Evolutionary conservation across 2,329 filamentous ascomycete genomes (phyloP).

Genomic region (Bipolaris sorokiniana): DNA sequence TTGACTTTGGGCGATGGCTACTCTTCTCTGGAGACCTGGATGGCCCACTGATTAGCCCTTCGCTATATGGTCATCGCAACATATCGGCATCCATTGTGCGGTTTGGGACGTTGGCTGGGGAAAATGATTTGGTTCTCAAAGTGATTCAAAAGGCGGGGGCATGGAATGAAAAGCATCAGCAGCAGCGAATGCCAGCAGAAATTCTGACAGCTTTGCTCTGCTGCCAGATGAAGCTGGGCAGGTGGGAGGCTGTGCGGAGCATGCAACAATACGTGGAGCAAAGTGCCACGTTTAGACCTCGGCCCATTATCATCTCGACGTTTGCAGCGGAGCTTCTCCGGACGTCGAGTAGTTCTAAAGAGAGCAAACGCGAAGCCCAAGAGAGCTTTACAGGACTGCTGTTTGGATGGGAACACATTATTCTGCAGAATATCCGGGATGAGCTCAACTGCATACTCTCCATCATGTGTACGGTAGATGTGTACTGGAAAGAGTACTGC

Average conservation of each 20-base stretch:
- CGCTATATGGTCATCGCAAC: constrained; percentile 54
- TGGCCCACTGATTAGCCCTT: constrained; percentile 58
- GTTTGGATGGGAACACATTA: constrained; percentile 39
- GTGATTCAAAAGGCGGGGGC: constrained; percentile 33
- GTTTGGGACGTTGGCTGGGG: constrained; percentile 59
- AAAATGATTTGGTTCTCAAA: constrained; percentile 48
- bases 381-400: constrained; percentile 38
- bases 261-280: constrained; percentile 46
- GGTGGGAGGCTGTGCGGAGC: constrained; percentile 50
- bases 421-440: constrained; percentile 31
- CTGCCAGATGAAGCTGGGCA: constrained; percentile 50
- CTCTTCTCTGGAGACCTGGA: constrained; percentile 60
- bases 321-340: constrained; percentile 41
- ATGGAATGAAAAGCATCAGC: constrained; percentile 25
- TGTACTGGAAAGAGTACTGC: constrained; percentile 37
- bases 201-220: constrained; percentile 51
- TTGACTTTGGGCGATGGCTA: constrained; percentile 60
- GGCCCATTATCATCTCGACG: constrained; percentile 37
- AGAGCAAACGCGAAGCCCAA: constrained; percentile 23
- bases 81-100: constrained; percentile 61
- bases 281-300: constrained; percentile 32
- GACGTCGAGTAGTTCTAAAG: constrained; percentile 22
- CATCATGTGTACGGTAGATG: constrained; percentile 39
- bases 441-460: constrained; percentile 42
- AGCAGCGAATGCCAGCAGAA: constrained; percentile 41